phyloP scores from a whole-genome alignment of 2,329 filamentous ascomycete species.

The Capronia epimyces region DNA sequence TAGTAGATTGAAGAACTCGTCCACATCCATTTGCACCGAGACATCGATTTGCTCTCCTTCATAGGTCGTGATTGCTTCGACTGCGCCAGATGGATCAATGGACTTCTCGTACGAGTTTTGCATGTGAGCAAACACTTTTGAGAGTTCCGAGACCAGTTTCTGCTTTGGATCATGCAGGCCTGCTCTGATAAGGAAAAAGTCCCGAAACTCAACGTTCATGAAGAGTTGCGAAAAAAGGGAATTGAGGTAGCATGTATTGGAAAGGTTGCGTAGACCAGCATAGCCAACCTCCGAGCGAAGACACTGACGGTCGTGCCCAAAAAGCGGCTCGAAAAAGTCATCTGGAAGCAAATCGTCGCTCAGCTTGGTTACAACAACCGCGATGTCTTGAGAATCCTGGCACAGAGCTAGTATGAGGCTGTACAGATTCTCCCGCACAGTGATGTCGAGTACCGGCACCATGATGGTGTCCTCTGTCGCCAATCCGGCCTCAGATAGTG shows the following conservation, averaged over 20 bases:
- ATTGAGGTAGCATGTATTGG: constrained; percentile 96
- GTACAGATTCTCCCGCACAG: constrained; percentile 56
- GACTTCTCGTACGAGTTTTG: constrained; percentile 72
- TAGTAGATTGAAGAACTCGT: constrained; percentile 92
- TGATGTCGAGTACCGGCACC: constrained; percentile 50
- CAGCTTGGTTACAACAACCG: constrained; percentile 22
- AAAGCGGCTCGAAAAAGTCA: constrained; percentile 21
- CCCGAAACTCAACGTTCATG: constrained; percentile 85
- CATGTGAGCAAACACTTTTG: constrained; percentile 76
- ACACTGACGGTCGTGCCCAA: constrained; percentile 23
- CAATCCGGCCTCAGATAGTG: constrained; percentile 35
- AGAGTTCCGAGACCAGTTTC: constrained; percentile 67
- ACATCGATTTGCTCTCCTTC: constrained; percentile 80
- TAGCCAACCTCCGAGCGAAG: constrained; percentile 75
- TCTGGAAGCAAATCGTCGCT: constrained; percentile 21
- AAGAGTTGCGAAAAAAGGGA: constrained; percentile 90
- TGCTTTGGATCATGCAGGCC: constrained; percentile 57
- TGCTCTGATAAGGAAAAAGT: constrained; percentile 64
- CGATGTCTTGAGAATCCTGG: constrained; percentile 48
- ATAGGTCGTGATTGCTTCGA: constrained; percentile 72
- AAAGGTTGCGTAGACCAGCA: constrained; percentile 83
- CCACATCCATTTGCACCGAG: constrained; percentile 91
- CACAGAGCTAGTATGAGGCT: constrained; percentile 55
- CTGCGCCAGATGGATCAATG: constrained; percentile 67
- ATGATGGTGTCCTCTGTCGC: constrained; percentile 31